These are phyloP conservation scores for Neofusicoccum cordaticola DNA, from an alignment of 2,329 filamentous ascomycete species.

Conservation along the genomic window DNA sequence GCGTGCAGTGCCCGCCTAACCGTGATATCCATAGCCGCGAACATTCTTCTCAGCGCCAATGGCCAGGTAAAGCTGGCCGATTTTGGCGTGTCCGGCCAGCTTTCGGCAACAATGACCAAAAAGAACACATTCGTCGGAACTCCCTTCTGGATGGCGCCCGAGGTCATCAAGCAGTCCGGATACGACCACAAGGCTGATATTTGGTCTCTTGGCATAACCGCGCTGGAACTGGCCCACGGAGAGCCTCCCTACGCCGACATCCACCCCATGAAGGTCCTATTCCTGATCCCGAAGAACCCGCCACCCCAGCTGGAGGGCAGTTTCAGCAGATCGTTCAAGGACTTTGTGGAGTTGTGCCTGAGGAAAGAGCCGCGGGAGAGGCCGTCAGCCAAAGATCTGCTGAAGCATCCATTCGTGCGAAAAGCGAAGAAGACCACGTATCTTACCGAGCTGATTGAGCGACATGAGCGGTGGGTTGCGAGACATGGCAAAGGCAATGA, in stretches of 20 bases:
- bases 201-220: conserved; percentile 94
- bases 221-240: conserved; percentile 84
- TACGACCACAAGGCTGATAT: conserved; percentile 98
- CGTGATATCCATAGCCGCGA: conserved; percentile 64
- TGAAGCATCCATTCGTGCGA: conserved; percentile 87
- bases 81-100: conserved; percentile 93
- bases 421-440: conserved; percentile 95
- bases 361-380: conserved; percentile 86
- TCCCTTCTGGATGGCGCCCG: conserved; percentile 98
- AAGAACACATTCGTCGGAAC: conserved; percentile 99
- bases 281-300: conserved; percentile 92
- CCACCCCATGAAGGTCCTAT: conserved; percentile 97
- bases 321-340: conserved; percentile 49
- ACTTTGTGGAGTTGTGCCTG: conserved; percentile 64
- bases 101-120: conserved; percentile 98
- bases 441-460: conserved; percentile 90
- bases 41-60: conserved; percentile 82
- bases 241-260: conserved; percentile 95
- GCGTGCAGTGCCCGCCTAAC: neutral
- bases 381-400: conserved; percentile 79
- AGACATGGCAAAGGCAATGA: conserved; percentile 65
- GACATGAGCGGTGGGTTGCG: conserved; percentile 82
- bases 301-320: conserved; percentile 66
- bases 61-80: conserved; percentile 97
- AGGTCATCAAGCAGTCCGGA: conserved; percentile 97